These are phyloP conservation scores for Periconia macrospinosa DNA, from an alignment of 2,329 filamentous ascomycete species.

Conservation along the genomic window DNA sequence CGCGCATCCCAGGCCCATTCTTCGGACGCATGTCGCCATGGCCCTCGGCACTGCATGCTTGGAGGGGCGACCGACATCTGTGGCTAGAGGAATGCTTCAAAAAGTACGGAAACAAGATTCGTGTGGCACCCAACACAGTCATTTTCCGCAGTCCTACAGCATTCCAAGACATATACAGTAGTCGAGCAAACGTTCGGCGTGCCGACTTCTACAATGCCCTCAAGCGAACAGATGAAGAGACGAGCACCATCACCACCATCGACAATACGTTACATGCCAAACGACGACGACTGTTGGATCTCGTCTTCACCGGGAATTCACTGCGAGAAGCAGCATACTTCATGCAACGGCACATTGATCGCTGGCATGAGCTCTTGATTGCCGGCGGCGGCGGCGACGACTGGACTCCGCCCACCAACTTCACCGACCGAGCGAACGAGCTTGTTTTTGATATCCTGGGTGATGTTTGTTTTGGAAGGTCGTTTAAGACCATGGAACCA, in stretches of 20 bases:
- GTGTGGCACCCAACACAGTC: conserved; percentile 5
- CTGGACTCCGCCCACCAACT: background rate
- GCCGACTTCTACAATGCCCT: conserved; percentile 8
- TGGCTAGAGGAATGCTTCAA: conserved; percentile 11
- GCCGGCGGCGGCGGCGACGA: background rate
- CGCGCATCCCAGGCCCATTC: conserved; percentile 9
- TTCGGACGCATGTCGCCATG: conserved; percentile 2
- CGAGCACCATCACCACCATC: conserved; percentile 3
- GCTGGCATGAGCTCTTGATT: conserved; percentile 11
- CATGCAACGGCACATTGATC: conserved; percentile 13
- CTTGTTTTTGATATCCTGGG: conserved; percentile 51
- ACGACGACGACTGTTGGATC: conserved; percentile 10
- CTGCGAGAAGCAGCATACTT: conserved; percentile 2
- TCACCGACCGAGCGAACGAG: background rate
- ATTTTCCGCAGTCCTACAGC: conserved; percentile 7
- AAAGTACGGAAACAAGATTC: conserved; percentile 5
- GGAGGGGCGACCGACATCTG: conserved; percentile 14
- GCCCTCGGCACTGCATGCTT: conserved; percentile 12
- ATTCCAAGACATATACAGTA: conserved; percentile 7
- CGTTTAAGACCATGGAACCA: conserved; percentile 35
- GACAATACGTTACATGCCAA: conserved; percentile 6
- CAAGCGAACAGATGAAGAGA: conserved; percentile 6
- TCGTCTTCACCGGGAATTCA: conserved; percentile 12
- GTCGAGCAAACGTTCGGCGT: conserved; percentile 6
- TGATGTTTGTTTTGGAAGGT: conserved; percentile 40